Evolutionary conservation across 352 stramenopile species (phyloP), one percentile per base, ranked within the genome.

Genomic region (Pythium graminicola): DNA sequence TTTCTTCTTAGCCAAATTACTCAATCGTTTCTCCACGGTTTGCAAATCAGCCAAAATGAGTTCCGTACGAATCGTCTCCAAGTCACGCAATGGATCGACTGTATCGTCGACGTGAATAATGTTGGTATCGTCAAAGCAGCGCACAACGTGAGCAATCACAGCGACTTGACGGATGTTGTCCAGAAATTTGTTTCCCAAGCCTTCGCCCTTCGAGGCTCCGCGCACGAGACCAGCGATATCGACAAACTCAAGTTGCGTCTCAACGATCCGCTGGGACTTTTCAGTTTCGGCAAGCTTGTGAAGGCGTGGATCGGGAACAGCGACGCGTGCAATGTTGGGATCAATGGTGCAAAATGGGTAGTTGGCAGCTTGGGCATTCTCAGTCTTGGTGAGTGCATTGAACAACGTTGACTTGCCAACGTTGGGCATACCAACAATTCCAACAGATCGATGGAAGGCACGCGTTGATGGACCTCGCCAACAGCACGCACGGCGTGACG

Each of bases 71-170:
- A 99, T 99, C n/a, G 97, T 89, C 19, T 99, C 92, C 2, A 98
- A 77, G 70, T 99, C 97, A n/a, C 95, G 73, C 23, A 98, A 67
- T 6, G 96, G 95, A 70, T 99, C 88, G 11, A 99, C 88, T 2
- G 63, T 87, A 31, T 94, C 93, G 63, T 98, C 93, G 17, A 99
- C 96, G 71, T 98, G 93, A 52, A 98, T 87, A 48, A 99, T 97
- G 75, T 99, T 95, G 17, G 95, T 88, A 72, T 99, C 89, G 49
- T 98, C 91, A 60, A 99, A 99, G 73, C 96, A 99, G 28, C 97
- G 88, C 38, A 99, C 93, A 3, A 99, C 80, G 60, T 92, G 82
- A 8, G 66, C 67, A 46, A 92, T 91, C 42, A 92, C 81, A 1
- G 74, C 81, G 40, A 93, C 82, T 50, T 91, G 77, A 2, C 79